Evolutionary conservation across 305 asterid genomes (phyloP).

Genomic region (Striga hermonthica): DNA sequence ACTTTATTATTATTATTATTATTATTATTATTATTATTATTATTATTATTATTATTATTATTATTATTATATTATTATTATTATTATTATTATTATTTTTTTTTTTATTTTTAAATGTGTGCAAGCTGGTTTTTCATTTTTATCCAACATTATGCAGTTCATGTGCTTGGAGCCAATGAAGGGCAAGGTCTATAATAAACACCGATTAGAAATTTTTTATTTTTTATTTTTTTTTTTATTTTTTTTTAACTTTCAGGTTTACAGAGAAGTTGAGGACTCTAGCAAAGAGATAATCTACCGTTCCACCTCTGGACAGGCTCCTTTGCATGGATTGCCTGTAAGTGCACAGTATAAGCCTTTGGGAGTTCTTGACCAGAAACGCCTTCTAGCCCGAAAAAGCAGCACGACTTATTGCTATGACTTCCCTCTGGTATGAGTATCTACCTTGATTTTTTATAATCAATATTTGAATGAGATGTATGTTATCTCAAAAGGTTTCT

Average conservation of each 20-base stretch:
- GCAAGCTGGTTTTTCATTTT: too few species aligned
- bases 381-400: slow-evolving; percentile 85
- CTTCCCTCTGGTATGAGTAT: slow-evolving; percentile 77
- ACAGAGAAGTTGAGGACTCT: slow-evolving; percentile 83
- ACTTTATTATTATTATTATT: neutral
- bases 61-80: too few species aligned
- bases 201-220: neutral
- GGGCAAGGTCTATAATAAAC: neutral
- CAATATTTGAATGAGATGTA: slow-evolving; percentile 12
- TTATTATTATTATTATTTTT: too few species aligned
- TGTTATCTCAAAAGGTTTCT: slow-evolving; percentile 17
- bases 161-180: slow-evolving; percentile 11
- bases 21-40: too few species aligned
- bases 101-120: too few species aligned
- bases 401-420: slow-evolving; percentile 96
- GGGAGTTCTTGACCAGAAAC: slow-evolving; percentile 82
- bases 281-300: slow-evolving; percentile 53
- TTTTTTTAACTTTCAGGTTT: slow-evolving; percentile 58
- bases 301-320: slow-evolving; percentile 57
- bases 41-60: too few species aligned
- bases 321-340: slow-evolving; percentile 78
- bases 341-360: slow-evolving; percentile 70
- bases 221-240: neutral
- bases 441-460: slow-evolving; percentile 6
- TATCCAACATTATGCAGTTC: neutral